phyloP scores from a whole-genome alignment of 1,284 basidiomycete species.

The Ustilago bromivora region DNA sequence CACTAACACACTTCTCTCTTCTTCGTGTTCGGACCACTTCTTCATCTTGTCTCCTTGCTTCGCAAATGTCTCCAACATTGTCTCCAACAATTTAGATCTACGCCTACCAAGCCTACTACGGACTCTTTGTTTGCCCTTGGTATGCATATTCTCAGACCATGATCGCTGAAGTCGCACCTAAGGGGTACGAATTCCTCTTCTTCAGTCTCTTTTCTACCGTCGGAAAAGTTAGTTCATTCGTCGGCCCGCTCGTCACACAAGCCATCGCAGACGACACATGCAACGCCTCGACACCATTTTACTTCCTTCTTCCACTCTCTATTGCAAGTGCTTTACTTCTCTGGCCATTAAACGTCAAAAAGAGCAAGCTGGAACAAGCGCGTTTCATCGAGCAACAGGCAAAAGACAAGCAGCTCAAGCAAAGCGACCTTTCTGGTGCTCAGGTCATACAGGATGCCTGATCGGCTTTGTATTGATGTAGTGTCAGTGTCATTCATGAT shows the following conservation, averaged over 20 bases:
- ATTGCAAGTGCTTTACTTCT: conserved; percentile 77
- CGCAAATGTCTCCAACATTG: neutral
- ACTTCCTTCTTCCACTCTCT: conserved; percentile 82
- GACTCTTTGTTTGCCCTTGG: conserved; percentile 83
- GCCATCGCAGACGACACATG: conserved; percentile 73
- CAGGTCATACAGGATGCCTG: neutral
- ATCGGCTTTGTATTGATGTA: neutral
- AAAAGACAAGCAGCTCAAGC: conserved; percentile 28
- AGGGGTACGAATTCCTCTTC: conserved; percentile 75
- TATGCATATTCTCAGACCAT: conserved; percentile 86
- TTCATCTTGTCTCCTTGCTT: neutral
- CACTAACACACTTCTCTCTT: neutral
- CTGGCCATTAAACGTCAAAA: conserved; percentile 79
- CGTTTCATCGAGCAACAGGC: conserved; percentile 38
- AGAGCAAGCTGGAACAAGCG: conserved; percentile 74
- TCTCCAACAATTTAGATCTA: neutral
- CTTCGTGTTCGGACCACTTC: neutral
- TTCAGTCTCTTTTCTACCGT: conserved; percentile 81
- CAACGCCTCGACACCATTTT: conserved; percentile 84
- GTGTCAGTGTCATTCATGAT: neutral
- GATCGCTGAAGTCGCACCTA: conserved; percentile 84
- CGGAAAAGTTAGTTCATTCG: conserved; percentile 73
- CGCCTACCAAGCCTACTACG: conserved; percentile 29
- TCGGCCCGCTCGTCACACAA: conserved; percentile 80
- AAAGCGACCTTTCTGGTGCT: conserved; percentile 1